phyloP scores from a whole-genome alignment of 1,139 yeast species.

The Debaryomycetaceae sp. region DNA sequence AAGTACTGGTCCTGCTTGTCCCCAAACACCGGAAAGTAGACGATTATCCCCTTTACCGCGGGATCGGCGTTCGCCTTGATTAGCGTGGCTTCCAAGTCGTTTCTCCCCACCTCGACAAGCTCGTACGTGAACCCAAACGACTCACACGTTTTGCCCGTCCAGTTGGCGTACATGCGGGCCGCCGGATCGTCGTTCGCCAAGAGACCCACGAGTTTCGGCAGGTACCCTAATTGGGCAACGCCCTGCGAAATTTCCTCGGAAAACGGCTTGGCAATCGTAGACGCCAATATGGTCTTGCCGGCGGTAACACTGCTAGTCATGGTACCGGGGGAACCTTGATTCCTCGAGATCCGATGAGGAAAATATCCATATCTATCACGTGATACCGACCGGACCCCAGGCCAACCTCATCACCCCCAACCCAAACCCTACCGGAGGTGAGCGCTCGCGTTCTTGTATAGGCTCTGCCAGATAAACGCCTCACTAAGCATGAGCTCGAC shows the following conservation, averaged over 20 bases:
- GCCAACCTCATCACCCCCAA: too few relatives aligned
- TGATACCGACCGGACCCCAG: too few relatives aligned
- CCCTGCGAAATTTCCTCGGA: slow-evolving; percentile 58
- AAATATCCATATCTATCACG: too few relatives aligned
- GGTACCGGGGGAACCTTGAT: neutral
- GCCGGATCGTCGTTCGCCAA: slow-evolving; percentile 93
- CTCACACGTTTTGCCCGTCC: slow-evolving; percentile 90
- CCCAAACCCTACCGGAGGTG: slow-evolving; percentile 37
- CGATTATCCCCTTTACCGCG: slow-evolving; percentile 83
- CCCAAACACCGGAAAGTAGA: slow-evolving; percentile 97
- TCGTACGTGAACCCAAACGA: slow-evolving; percentile 80
- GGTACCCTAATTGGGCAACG: slow-evolving; percentile 38
- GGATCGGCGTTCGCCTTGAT: slow-evolving; percentile 74
- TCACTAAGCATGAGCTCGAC: slow-evolving; percentile 87
- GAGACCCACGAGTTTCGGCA: slow-evolving; percentile 80
- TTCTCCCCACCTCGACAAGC: slow-evolving; percentile 61
- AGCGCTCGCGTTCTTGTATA: slow-evolving; percentile 81
- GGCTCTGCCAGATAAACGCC: slow-evolving; percentile 92
- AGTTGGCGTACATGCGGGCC: slow-evolving; percentile 86
- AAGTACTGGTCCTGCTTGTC: slow-evolving; percentile 89
- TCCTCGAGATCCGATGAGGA: too few relatives aligned
- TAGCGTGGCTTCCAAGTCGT: slow-evolving; percentile 74
- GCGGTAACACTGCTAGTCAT: slow-evolving; percentile 22
- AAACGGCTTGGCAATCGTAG: slow-evolving; percentile 75
- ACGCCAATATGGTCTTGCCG: slow-evolving; percentile 79